Base-by-base conservation (phyloP, 225 moss, liverwort and hornwort genomes). In the Thuidium tamariscinum region DNA sequence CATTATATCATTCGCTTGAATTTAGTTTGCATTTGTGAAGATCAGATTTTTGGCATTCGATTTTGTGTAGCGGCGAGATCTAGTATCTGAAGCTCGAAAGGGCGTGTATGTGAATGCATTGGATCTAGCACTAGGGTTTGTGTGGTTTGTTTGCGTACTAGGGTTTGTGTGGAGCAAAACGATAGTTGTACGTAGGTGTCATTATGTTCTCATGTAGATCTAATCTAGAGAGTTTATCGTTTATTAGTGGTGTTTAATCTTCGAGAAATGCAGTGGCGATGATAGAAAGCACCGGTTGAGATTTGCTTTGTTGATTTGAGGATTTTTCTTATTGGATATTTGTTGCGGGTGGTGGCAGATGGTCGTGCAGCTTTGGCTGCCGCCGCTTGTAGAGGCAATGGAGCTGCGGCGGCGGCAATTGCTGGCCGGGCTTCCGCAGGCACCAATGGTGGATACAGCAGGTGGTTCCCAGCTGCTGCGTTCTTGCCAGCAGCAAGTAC, bases 401-500 rank as follows among this genome's bases (percentile, higher is more conserved):
- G 91, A 60, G 89, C 91, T 63, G 88, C 91, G 71, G 86, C 86
- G 69, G 90, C 93, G 46, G 89, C 88, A 30, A 56, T 89, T 69
- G 88, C 89, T 37, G 86, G 88, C 10, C 86, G 91, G 74, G 85
- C 89, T 62, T 89, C 93, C 55, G 86, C 90, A 77, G 89, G 94
- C 84, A 77, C 91, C 73, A 85, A 79, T 81, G 89, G 82, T 48
- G 80, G 86, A n/a, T 94, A 91, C 88, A 92, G 94, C 87, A 94
- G 87, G 62, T 94, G 94, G 95, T 91, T 95, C 63, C 93, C 97
- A 48, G 96, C 96, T 34, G 92, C 94, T 64, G 93, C 95, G 20
- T 97, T 97, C 83, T 73, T 99, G 64, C 95, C 98, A 27, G 96
- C 97, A 79, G 91, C 94, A 86, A 94, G 95, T 97, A 85, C 29